A percentile compares a stretch with the other conserved stretches of the same genome.
Conservation (phyloP, 164 flowering plant species). For the Stephania yunnanensis region DNA sequence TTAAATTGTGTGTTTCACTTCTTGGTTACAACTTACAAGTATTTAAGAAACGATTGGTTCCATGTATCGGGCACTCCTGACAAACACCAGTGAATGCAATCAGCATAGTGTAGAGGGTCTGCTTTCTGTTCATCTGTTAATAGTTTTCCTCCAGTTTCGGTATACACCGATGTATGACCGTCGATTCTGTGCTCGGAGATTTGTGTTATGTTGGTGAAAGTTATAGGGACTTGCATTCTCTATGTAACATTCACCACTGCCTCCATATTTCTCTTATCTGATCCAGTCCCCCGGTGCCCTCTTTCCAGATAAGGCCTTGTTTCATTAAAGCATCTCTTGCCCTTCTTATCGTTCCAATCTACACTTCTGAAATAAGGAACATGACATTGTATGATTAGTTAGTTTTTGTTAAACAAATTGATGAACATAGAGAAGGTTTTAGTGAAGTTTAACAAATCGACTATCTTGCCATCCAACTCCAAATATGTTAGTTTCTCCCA, state of each 20-base stretch:
- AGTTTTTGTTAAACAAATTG: neutral
- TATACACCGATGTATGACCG: conserved; percentile 76
- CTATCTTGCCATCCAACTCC: too few species aligned
- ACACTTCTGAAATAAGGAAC: conserved; percentile 41
- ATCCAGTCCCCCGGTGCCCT: conserved; percentile 75
- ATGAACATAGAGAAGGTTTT: too few species aligned
- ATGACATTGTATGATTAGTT: neutral
- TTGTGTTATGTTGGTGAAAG: conserved; percentile 71
- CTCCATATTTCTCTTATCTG: conserved; percentile 57
- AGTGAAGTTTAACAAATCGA: too few species aligned
- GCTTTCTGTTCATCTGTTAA: conserved; percentile 66
- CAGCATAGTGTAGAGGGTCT: conserved; percentile 63
- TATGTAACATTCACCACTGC: conserved; percentile 39
- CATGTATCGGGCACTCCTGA: conserved; percentile 28
- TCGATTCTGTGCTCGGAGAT: conserved; percentile 77
- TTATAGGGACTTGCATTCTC: conserved; percentile 74
- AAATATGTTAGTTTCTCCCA: too few species aligned
- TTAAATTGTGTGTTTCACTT: neutral
- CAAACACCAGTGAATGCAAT: conserved; percentile 93
- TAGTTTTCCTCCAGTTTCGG: conserved; percentile 61
- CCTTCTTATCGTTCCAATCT: conserved; percentile 68
- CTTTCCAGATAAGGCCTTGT: conserved; percentile 62
- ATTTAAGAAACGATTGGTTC: conserved; percentile 38
- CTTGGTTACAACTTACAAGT: conserved; percentile 41
- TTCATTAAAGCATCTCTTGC: conserved; percentile 77